Evolutionary conservation across 331 rosid genomes (phyloP), one percentile per base, ranked within the genome.

Genomic region (Phaseolus coccineus): DNA sequence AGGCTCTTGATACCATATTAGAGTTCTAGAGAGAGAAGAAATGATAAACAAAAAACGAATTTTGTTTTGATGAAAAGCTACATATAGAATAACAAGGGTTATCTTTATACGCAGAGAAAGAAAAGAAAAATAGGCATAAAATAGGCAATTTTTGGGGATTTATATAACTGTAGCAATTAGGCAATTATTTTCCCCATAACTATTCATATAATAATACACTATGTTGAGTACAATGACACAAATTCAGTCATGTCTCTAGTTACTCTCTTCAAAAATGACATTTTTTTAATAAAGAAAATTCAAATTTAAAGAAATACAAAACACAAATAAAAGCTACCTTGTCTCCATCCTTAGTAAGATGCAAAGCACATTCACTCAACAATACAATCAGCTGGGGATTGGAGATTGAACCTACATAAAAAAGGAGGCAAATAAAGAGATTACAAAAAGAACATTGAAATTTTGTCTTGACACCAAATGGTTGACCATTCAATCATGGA

Each of bases 301-400:
- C 33, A 39, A 77, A 78, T 24, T 56, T 3, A 62, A 78, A 53
- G 74, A 28, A 46, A 15, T 19, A 59, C 39, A 51, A 6, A 57
- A 48, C 37, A 72, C 1, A 48, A 58, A 65, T 73, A 24, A 24
- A 70, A 30, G 24, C 33, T 74, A 95, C 99, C 97, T 93, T 95
- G 85, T 95, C 99, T 85, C 94, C 98, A 53, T 95, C 94, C 82
- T 87, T 87, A 61, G 97, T 90, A 68, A 95, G 89, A 42, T 75
- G 91, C 88, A 95, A 85, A 71, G 93, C 94, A 75, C 93, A 93
- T 81, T 91, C 92, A 3, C 84, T 87, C 73, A 95, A 77, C 56
- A 85, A 83, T 58, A 87, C 73, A 77, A 95, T 80, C 76, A 81
- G 58, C 69, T 81, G 81, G 52, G 91, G 85, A 73, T 84, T 74